phyloP scores from a whole-genome alignment of 2,329 filamentous ascomycete genomes.

The Calonectria pseudoturangicola region DNA sequence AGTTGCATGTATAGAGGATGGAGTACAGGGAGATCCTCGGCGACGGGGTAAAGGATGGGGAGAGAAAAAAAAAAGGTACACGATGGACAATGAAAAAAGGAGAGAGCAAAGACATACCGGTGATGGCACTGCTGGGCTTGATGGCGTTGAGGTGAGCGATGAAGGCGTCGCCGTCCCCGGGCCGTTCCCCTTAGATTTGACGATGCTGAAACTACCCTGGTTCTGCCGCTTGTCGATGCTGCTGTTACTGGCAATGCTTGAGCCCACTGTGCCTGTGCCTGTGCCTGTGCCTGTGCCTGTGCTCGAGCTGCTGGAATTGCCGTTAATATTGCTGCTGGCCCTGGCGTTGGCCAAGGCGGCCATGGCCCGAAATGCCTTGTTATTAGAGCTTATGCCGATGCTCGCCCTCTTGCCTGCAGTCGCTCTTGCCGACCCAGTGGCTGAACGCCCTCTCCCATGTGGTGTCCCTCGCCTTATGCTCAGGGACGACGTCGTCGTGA shows the following conservation, averaged over 20 bases:
- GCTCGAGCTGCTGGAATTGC: conserved; percentile 23
- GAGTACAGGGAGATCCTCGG: background rate
- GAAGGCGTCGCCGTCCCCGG: conserved; percentile 27
- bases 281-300: conserved; percentile 21
- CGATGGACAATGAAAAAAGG: background rate
- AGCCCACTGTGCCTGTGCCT: conserved; percentile 3
- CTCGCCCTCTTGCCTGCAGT: conserved; percentile 23
- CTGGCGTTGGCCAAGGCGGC: conserved; percentile 29
- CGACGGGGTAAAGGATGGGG: conserved; percentile 1
- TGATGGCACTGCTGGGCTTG: background rate
- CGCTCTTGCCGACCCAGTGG: conserved; percentile 16
- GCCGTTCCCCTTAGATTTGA: conserved; percentile 28
- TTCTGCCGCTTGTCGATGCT: conserved; percentile 20
- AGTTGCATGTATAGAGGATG: conserved; percentile 20
- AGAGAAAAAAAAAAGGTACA: background rate
- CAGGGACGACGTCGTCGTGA: background rate
- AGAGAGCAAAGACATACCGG: conserved; percentile 20
- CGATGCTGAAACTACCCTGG: conserved; percentile 21
- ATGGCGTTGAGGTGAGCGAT: background rate
- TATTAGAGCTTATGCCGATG: conserved; percentile 32
- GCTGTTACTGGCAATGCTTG: conserved; percentile 18
- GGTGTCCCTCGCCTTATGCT: conserved; percentile 21
- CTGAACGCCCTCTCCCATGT: conserved; percentile 22
- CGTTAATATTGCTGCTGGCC: conserved; percentile 14
- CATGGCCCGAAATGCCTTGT: conserved; percentile 32